Conservation (phyloP, 2,329 filamentous ascomycete genomes). For the Fusarium ambrosium region DNA sequence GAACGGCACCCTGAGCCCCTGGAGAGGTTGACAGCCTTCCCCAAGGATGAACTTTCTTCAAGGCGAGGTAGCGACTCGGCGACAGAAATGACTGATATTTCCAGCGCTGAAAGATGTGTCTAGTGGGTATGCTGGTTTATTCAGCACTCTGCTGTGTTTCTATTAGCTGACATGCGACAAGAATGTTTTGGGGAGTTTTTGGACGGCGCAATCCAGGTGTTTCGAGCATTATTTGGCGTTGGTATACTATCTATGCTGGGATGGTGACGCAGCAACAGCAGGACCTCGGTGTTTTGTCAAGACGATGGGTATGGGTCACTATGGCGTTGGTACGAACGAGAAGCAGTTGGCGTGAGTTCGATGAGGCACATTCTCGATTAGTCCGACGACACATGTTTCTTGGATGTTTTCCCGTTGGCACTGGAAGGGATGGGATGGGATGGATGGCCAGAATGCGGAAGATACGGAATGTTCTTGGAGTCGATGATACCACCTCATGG, state of each 20-base stretch:
- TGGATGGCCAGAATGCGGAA: background rate
- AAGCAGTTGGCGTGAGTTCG: background rate
- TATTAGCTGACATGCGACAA: background rate
- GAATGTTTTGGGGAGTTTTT: background rate
- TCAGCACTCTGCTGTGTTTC: background rate
- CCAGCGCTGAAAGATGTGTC: conserved; percentile 38
- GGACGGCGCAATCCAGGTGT: conserved; percentile 10
- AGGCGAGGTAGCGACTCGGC: conserved; percentile 55
- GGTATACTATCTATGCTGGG: background rate
- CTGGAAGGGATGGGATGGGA: background rate
- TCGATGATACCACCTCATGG: background rate
- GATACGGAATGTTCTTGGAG: background rate
- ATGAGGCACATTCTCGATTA: background rate
- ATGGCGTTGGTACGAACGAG: background rate
- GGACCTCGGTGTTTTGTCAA: background rate
- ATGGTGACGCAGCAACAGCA: background rate
- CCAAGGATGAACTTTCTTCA: conserved; percentile 47
- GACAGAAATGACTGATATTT: conserved; percentile 53
- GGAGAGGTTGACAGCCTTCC: conserved; percentile 46
- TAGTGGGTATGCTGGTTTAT: background rate
- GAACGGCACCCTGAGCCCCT: conserved; percentile 58
- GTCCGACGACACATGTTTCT: background rate
- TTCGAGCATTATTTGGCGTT: conserved; percentile 27
- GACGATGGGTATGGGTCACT: background rate
- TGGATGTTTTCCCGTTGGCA: background rate